Evolutionary conservation across 78 protist species (phyloP), one percentile per base, ranked within the genome.

Genomic region (Dictyostelium purpureum): DNA sequence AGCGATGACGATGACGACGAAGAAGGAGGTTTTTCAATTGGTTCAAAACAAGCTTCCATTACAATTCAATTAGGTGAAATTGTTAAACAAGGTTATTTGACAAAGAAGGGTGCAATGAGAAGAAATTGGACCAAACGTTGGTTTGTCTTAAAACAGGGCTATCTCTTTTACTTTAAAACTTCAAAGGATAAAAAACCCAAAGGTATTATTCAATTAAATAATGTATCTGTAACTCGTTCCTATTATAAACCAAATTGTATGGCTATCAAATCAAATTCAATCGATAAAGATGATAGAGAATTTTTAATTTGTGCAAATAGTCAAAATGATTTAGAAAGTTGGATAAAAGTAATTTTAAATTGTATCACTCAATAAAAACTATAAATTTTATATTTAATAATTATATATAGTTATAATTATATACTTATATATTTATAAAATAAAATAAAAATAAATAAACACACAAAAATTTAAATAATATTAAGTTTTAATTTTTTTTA

Each of bases 91-190:
- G 94, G 94, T 16, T 56, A 73, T 56, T 77, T 90, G 24, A 67
- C 79, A 2, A 90, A 90, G 69, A 90, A 90, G 35, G 94, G 94
- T 26, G 94, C 94, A 16, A 73, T 81, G 88, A 18, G 94, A 28
- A 67, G 94, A 35, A 90, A 90, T 40, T 90, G 94, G 94, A 90
- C 80, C 16, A 81, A 90, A 47, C 47, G 94, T 33, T 90, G 94
- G 94, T 90, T 90, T 43, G 89, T 90, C 26, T 42, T 90, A 28
- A 90, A 90, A 51, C 67, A 79, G 33, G 57, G 57, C 28, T 90
- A 81, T n/a, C 89, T 90, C 65, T 90, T 81, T 51, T 90, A 90
- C 73, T 90, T 90, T 33, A 81, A 79, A 57, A 77, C 89, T n/a
- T 81, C 90, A 45, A 77, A 73, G 16, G 94, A 90, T 79, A 90